Evolutionary conservation across 2,329 filamentous ascomycete genomes (phyloP).

Genomic region (Tolypocladium endophyticum): DNA sequence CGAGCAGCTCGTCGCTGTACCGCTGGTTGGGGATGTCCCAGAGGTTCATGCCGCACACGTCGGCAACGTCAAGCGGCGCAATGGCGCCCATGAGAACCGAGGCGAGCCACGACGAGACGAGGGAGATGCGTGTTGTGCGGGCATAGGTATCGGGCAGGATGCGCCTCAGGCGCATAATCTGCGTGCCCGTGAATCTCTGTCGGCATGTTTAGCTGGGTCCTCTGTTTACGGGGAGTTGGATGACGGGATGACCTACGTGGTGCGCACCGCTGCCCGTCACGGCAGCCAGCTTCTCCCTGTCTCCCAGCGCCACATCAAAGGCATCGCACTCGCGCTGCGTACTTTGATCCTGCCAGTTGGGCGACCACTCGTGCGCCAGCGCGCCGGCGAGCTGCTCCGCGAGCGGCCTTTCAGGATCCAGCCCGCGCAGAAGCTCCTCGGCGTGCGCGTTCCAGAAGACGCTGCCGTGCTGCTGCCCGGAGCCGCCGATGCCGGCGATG

Average conservation of each 20-base stretch:
- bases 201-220: background rate
- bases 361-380: slow-evolving; percentile 77
- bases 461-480: slow-evolving; percentile 95
- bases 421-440: slow-evolving; percentile 47
- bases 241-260: slow-evolving; percentile 54
- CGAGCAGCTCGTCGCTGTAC: slow-evolving; percentile 68
- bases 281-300: slow-evolving; percentile 57
- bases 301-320: slow-evolving; percentile 67
- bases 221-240: background rate
- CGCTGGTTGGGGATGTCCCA: slow-evolving; percentile 72
- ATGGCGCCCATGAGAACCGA: slow-evolving; percentile 78
- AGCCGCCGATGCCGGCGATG: slow-evolving; percentile 76
- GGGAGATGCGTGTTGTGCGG: slow-evolving; percentile 73
- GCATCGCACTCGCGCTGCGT: slow-evolving; percentile 85
- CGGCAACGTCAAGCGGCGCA: slow-evolving; percentile 85
- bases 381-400: slow-evolving; percentile 62
- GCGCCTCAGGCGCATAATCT: slow-evolving; percentile 80
- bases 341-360: slow-evolving; percentile 97
- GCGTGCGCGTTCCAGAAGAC: slow-evolving; percentile 80
- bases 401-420: slow-evolving; percentile 52
- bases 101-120: slow-evolving; percentile 91
- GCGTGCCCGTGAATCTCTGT: slow-evolving; percentile 90
- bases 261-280: slow-evolving; percentile 88
- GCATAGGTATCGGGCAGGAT: slow-evolving; percentile 74
- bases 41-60: slow-evolving; percentile 93